Base-by-base conservation (phyloP, 2,329 filamentous ascomycete genomes). In the Botryotinia globosa region DNA sequence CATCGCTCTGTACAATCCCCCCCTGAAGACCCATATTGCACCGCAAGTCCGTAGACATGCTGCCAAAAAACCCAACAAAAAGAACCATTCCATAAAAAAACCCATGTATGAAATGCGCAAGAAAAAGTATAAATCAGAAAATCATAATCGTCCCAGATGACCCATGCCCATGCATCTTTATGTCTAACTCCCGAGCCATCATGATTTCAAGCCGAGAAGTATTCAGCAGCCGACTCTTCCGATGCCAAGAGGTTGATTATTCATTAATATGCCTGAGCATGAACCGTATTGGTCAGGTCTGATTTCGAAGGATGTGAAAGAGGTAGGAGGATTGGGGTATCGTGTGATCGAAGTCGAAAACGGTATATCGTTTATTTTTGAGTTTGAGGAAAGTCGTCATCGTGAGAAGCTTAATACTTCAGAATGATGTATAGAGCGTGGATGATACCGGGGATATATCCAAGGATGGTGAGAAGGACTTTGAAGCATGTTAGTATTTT, bases 371-470 rank as follows among this genome's bases (percentile, higher is more conserved):
- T 44, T 32, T 18, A 48, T 66, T 54, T 20, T 25, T 39, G 42
- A 29, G 37, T 70, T 56, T 48, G 71, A n/a, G 37, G 32, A 56
- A 20, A 62, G 20, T 66, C 70, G 45, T 71, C 18, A 29, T 48
- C 25, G 42, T 37, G 51, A 37, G 32, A 56, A 42, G 58, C 32
- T 83, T 93, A 96, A 82, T 94, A 95, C 85, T 95, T 96, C 80
- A 95, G 87, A 79, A 97, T 96, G 80, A 97, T 94, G 42, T 74
- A 74, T 22, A 74, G 42, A 20, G 73, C 73, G 68, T 74, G 73
- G 18, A 74, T 74, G 59, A 74, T 74, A 65, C 73, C 72, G 37
- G 72, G 73, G 32, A 73, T 70, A 37, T 71, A 72, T 39, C 72
- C 72, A 73, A 73, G 71, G 51, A 73, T 73, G 20, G 72, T 73